These are phyloP conservation scores for Mangifera indica DNA, from an alignment of 345 rosid genomes.

Conservation along the genomic window DNA sequence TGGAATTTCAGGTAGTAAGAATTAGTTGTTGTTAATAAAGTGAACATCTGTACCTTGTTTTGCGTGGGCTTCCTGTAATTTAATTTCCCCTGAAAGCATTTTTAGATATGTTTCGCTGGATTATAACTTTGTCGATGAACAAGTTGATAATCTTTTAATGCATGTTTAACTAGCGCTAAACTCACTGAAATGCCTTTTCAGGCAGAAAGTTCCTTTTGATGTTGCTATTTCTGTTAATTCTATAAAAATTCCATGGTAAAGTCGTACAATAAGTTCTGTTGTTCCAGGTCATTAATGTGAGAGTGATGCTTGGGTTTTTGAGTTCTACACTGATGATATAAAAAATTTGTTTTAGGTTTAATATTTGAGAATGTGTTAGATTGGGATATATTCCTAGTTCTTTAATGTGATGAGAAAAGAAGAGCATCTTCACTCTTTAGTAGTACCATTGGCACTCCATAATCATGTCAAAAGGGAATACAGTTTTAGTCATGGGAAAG, in stretches of 20 bases:
- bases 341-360: not conserved
- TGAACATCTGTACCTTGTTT: not conserved
- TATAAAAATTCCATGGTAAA: not conserved
- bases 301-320: not conserved
- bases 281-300: not conserved
- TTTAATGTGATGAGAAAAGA: not conserved
- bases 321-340: not conserved
- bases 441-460: constrained; percentile 2
- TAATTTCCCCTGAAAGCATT: not conserved
- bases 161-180: not conserved
- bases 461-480: constrained; percentile 1
- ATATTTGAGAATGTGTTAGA: not conserved
- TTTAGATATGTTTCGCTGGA: not conserved
- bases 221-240: not conserved
- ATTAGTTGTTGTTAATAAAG: not conserved
- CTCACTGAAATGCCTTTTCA: not conserved
- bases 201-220: not conserved
- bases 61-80: not conserved
- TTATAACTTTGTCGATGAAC: not conserved
- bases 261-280: not conserved
- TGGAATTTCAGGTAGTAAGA: not conserved
- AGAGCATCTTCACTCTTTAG: not conserved
- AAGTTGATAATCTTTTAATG: not conserved
- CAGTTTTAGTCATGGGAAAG: not conserved
- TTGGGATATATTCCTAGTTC: not conserved